Percentiles rank a stretch among this genome's conserved stretches.
phyloP scores from a whole-genome alignment of 2,329 filamentous ascomycete species.

The Colletotrichum ledebouriae region DNA sequence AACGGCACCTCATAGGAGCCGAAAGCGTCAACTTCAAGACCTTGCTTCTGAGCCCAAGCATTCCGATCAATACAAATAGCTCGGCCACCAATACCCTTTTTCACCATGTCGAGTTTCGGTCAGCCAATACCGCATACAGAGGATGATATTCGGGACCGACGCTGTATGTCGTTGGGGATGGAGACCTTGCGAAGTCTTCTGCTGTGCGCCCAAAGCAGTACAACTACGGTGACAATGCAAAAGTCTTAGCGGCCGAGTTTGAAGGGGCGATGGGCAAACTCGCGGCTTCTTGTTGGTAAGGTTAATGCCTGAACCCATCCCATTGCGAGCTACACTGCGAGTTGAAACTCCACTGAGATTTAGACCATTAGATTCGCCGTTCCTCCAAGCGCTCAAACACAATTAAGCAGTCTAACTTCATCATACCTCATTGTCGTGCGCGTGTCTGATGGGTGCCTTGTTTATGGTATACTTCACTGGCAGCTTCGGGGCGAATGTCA shows the following conservation, averaged over 20 bases:
- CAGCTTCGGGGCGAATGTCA: slow-evolving; percentile 44
- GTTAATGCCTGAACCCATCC: slow-evolving; percentile 46
- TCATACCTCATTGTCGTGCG: slow-evolving; percentile 47
- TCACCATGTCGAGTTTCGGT: slow-evolving; percentile 10
- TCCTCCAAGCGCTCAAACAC: too few relatives aligned
- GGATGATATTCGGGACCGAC: slow-evolving; percentile 29
- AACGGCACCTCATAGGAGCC: slow-evolving; percentile 43
- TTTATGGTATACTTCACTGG: slow-evolving; percentile 43
- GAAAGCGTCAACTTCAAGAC: slow-evolving; percentile 41
- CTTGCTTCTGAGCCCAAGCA: slow-evolving; percentile 58
- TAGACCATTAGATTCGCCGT: background rate
- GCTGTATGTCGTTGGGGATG: slow-evolving; percentile 45
- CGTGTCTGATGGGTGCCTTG: slow-evolving; percentile 46
- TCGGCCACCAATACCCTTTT: slow-evolving; percentile 59
- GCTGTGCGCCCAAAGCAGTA: slow-evolving; percentile 47
- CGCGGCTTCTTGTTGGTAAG: slow-evolving; percentile 45
- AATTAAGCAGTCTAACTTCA: too few relatives aligned
- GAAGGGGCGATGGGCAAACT: background rate
- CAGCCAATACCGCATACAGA: background rate
- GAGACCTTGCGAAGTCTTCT: slow-evolving; percentile 42
- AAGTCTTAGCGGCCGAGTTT: background rate
- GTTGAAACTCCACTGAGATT: slow-evolving; percentile 47
- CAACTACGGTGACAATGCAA: slow-evolving; percentile 20
- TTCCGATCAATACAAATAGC: slow-evolving; percentile 67
- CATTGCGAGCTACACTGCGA: slow-evolving; percentile 46